These are phyloP conservation scores for Aspergillus sp. DNA, from an alignment of 2,329 filamentous ascomycete genomes.

Conservation along the genomic window DNA sequence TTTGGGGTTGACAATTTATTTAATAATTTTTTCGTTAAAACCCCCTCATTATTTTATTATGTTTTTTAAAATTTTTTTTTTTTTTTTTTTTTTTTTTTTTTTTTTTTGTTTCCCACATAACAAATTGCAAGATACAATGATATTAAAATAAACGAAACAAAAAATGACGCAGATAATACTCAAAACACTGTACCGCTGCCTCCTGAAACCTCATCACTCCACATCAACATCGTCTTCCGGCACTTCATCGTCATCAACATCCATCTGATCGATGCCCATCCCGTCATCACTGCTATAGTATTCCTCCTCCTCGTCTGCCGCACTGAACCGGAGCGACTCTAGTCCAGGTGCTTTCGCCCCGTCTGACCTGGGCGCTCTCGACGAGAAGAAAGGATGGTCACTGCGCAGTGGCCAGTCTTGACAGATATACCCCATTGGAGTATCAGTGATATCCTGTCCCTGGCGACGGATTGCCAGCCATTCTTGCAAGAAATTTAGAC, in stretches of 20 bases:
- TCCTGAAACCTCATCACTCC: background rate
- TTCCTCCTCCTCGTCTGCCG: background rate
- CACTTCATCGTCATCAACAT: background rate
- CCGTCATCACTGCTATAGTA: constrained; percentile 12
- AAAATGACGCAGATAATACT: background rate
- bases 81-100: no score
- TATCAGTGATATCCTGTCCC: constrained; percentile 37
- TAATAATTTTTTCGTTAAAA: no score
- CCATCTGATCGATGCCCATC: background rate
- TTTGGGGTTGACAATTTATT: no score
- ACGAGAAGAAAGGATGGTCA: constrained; percentile 30
- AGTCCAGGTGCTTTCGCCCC: background rate
- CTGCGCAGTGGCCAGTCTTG: constrained; percentile 25
- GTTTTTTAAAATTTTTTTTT: no score
- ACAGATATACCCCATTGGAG: constrained; percentile 38
- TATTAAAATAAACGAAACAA: background rate
- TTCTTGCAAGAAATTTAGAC: constrained; percentile 34
- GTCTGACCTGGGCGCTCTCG: background rate
- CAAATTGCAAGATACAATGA: background rate
- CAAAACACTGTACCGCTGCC: background rate
- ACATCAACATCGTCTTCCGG: background rate
- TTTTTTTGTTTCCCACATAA: background rate
- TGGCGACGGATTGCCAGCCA: constrained; percentile 33
- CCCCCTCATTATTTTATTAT: no score
- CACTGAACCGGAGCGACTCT: background rate